Evolutionary conservation across 2,329 filamentous ascomycete species (phyloP).

Genomic region (Harringtonia aguacate): DNA sequence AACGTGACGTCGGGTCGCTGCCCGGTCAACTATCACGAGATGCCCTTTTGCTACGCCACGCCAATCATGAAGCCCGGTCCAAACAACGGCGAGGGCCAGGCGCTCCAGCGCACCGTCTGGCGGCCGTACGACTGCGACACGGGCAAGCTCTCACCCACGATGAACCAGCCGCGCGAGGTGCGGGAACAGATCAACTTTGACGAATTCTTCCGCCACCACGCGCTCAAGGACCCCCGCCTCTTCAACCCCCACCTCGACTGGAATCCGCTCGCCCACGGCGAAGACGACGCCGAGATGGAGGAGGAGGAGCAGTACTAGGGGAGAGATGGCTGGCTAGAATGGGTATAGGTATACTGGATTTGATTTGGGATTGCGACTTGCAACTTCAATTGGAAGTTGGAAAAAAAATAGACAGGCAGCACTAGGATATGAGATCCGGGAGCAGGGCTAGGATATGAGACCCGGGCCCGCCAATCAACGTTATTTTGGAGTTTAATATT

Average conservation of each 20-base stretch:
- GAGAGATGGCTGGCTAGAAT: no score
- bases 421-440: no score
- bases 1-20: slow-evolving; percentile 7
- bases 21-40: slow-evolving; percentile 8
- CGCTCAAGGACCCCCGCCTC: slow-evolving; percentile 3
- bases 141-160: neutral
- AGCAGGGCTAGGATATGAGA: no score
- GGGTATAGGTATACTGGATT: neutral
- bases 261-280: neutral
- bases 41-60: slow-evolving; percentile 7
- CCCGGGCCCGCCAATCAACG: no score
- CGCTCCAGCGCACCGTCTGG: slow-evolving; percentile 7
- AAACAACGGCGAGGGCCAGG: neutral
- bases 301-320: neutral
- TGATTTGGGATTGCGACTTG: neutral
- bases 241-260: slow-evolving; percentile 3
- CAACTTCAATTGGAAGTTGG: neutral
- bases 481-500: no score
- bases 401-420: no score
- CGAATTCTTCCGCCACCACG: slow-evolving; percentile 7
- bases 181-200: slow-evolving; percentile 8
- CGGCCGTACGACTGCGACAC: slow-evolving; percentile 7
- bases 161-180: slow-evolving; percentile 5
- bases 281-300: neutral
- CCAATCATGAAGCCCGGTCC: neutral